Base-by-base conservation (phyloP, 176 grass and related monocot genomes). In the Aegilops longissima region DNA sequence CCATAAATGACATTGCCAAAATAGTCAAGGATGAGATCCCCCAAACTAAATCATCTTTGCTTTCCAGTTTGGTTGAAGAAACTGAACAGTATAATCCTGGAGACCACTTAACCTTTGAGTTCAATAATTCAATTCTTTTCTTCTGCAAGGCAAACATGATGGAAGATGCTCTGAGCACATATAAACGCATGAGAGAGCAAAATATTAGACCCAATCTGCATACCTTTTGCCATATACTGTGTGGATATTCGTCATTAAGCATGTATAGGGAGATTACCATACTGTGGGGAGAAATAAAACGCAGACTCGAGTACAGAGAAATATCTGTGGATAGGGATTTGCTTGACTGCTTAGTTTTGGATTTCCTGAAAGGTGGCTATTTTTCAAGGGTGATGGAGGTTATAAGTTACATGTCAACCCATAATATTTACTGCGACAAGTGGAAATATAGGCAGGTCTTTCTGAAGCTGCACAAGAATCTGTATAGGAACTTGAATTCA, bases 71-170 rank as follows among this genome's bases (percentile, higher is more conserved):
- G 72, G 74, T 85, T 42, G 78, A 88, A 73, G 92, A 98, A 91
- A 51, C 70, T 12, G 38, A 36, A 69, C 81, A 91, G 66, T 90
- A 92, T 63, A 66, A 78, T 8, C 49, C 66, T 16, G 47, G 34
- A 88, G 81, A 77, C 18, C 80, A 91, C 34, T 84, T 92, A 65
- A 76, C 72, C 62, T 90, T 86, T 88, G 92, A 94, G 88, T 87
- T 94, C 66, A 92, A 96, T 76, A 88, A 83, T 94, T 94, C 96
- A 45, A 92, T 95, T 94, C 74, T 80, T 36, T 98, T 98, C 88
- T 98, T 95, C 89, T 92, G 89, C 84, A 87, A 89, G 85, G 93
- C 96, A 45, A 98, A 98, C 84, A 94, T 98, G 96, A 92, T 98
- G 84, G 90, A 95, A 67, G 92, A 95, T 88, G 96, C 90, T 91